Conservation (phyloP, 176 grass and related monocot species). For the Hordeum marinum region DNA sequence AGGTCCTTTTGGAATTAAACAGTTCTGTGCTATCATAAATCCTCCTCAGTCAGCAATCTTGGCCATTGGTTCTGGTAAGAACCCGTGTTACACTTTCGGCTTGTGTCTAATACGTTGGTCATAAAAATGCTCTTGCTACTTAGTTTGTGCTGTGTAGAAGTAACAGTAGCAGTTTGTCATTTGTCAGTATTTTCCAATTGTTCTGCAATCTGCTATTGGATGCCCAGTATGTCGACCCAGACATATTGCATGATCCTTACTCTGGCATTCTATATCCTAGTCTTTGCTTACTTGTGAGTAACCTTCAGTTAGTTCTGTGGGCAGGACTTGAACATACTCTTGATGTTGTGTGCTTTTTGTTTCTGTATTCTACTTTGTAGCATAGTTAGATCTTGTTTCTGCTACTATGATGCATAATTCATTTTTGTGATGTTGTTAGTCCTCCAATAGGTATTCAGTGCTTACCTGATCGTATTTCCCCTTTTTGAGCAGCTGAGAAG, state of each 20-base stretch:
- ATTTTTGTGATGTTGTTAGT: neutral
- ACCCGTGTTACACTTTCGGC: neutral
- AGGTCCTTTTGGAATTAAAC: slow-evolving; percentile 93
- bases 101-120: neutral
- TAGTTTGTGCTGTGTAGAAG: neutral
- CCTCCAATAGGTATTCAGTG: neutral
- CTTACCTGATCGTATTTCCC: neutral
- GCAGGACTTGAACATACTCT: neutral
- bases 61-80: slow-evolving; percentile 89
- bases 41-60: slow-evolving; percentile 93
- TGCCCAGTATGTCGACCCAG: neutral
- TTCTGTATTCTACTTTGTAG: neutral
- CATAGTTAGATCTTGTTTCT: neutral
- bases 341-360: neutral
- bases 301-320: neutral
- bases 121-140: neutral
- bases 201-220: too few relatives aligned
- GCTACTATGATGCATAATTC: neutral
- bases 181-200: neutral
- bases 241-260: neutral
- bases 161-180: neutral
- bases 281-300: neutral
- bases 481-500: slow-evolving; percentile 59
- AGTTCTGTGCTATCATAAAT: slow-evolving; percentile 96
- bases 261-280: neutral